Evolutionary conservation across 2,329 filamentous ascomycete genomes (phyloP), one percentile per base, ranked within the genome.

Genomic region (Sphaerulina vaccinii): DNA sequence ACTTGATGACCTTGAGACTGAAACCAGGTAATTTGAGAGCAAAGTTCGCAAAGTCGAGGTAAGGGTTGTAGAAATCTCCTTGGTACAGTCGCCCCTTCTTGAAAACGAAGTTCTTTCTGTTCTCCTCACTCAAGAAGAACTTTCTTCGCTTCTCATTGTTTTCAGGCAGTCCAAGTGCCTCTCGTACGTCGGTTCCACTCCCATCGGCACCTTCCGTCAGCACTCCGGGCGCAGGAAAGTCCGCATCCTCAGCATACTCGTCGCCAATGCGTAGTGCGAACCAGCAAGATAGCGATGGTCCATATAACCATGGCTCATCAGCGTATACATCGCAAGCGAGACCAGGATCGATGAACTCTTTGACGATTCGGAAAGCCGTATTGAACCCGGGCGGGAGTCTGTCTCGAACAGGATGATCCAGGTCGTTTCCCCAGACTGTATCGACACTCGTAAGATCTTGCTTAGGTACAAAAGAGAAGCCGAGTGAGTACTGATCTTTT

Each of bases 401-500:
- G 65, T 95, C 87, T 21, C 90, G 82, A 57, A 99, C 90, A 0
- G 92, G 89, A 44, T 87, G 82, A 65, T 96, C 91, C 66, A 96
- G 95, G 74, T 96, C 90, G 68, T 97, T 96, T 22, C 92, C 92
- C 66, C 95, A 96, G 48, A 96, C 83, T 2, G 96, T 79, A 57
- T 93, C 83, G 9, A 80, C 69, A 32, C 82, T 88, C 1, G 78
- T 75, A 37, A 95, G 83, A 22, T 71, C 71, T 15, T 72, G 62
- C 61, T 87, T 88, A 6, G 87, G 88, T 0, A 81, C 83, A 68
- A 96, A 89, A 38, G 82, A 79, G 65, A 96, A 85, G 8, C 82
- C 80, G 63, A 96, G 90, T 64, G 85, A 88, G 74, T 96, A 96
- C 68, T 88, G 87, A 71, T 96, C 90, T 55, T 79, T 77, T 19